A percentile compares a stretch with the other conserved stretches of the same genome.
Conservation (phyloP, 2,329 filamentous ascomycete genomes). For the Aspergillus intermedius region DNA sequence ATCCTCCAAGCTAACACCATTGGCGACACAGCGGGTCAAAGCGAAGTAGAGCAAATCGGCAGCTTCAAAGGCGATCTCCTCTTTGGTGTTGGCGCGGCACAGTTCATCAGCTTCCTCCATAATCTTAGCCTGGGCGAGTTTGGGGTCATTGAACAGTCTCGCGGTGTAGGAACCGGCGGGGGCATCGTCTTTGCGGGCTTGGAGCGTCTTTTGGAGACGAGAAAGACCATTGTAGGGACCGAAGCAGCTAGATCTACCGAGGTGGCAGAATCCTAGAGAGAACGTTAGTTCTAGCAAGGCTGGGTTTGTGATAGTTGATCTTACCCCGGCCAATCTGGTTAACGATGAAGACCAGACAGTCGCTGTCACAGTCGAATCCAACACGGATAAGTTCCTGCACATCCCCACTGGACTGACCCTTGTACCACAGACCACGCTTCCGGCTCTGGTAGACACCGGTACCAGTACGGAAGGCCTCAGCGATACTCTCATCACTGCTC, state of each 20-base stretch:
- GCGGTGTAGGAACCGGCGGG: conserved; percentile 91
- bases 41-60: conserved; percentile 96
- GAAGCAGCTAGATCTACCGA: conserved; percentile 88
- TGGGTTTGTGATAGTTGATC: conserved; percentile 4
- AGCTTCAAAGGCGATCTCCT: conserved; percentile 87
- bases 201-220: conserved; percentile 78
- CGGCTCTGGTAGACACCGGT: conserved; percentile 91
- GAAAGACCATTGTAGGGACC: conserved; percentile 75
- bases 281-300: conserved; percentile 12
- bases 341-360: conserved; percentile 85
- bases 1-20: conserved; percentile 78
- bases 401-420: conserved; percentile 90
- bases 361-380: conserved; percentile 85
- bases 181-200: conserved; percentile 72
- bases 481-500: conserved; percentile 84
- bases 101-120: conserved; percentile 97
- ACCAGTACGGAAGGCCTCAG: conserved; percentile 74
- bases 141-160: conserved; percentile 82
- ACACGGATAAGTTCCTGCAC: conserved; percentile 82
- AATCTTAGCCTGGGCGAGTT: conserved; percentile 87
- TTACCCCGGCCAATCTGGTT: conserved; percentile 72
- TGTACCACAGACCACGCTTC: conserved; percentile 93
- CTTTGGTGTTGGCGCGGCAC: conserved; percentile 72
- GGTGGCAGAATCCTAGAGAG: conserved; percentile 71
- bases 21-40: conserved; percentile 76